Percentiles rank a stretch among this genome's conserved stretches.
These are phyloP conservation scores for Cyamopsis tetragonoloba DNA, from an alignment of 306 rosid genomes.

Conservation along the genomic window DNA sequence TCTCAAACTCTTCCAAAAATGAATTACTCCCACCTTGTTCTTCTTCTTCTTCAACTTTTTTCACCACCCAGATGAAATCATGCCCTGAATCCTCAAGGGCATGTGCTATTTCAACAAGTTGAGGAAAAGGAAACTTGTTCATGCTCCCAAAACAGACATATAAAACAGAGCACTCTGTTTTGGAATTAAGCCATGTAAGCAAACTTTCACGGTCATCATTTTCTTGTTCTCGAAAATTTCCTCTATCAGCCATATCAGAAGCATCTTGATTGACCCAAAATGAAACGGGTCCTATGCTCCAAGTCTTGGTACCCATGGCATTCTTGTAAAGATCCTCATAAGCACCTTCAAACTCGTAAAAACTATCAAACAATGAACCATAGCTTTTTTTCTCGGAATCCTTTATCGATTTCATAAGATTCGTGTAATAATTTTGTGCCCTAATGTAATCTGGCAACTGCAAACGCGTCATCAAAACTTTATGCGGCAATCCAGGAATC, in stretches of 20 bases:
- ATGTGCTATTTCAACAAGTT: background rate
- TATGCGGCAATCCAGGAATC: slow-evolving; percentile 28
- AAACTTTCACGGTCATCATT: background rate
- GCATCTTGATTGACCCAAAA: slow-evolving; percentile 34
- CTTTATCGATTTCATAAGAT: slow-evolving; percentile 5
- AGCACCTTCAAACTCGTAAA: slow-evolving; percentile 32
- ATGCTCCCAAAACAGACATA: slow-evolving; percentile 11
- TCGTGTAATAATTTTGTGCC: slow-evolving; percentile 14
- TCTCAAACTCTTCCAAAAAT: background rate
- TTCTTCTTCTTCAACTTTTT: background rate
- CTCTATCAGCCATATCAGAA: slow-evolving; percentile 30
- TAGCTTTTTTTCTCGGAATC: slow-evolving; percentile 33
- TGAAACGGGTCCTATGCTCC: slow-evolving; percentile 40
- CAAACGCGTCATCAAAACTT: slow-evolving; percentile 31
- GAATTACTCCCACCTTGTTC: background rate
- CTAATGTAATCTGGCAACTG: slow-evolving; percentile 39
- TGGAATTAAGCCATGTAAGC: slow-evolving; percentile 18
- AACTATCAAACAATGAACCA: slow-evolving; percentile 37
- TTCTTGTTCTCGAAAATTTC: slow-evolving; percentile 6
- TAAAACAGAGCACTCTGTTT: background rate
- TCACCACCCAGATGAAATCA: slow-evolving; percentile 14
- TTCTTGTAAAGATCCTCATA: slow-evolving; percentile 23
- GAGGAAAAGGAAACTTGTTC: background rate
- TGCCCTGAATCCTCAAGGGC: slow-evolving; percentile 1
- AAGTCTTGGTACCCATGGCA: slow-evolving; percentile 31